Base-by-base conservation (phyloP, 108 stramenopile species). In the Nitzschia palea region DNA sequence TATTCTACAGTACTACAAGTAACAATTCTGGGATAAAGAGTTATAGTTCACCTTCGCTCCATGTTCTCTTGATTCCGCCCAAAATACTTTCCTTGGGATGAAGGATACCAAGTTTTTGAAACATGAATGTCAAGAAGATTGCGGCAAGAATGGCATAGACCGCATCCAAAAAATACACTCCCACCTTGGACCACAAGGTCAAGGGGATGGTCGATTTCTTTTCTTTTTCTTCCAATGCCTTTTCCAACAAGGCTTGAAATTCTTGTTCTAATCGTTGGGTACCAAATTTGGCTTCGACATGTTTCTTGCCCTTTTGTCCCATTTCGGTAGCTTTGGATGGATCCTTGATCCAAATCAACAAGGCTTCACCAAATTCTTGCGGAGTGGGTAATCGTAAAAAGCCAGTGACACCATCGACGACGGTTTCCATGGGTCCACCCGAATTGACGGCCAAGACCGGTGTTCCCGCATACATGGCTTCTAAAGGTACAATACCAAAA, bases 401-500 rank as follows among this genome's bases (percentile, higher is more conserved):
- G 50, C 98, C 98, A 14, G 97, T 96, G 17, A 37, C 67, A 2
- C 86, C 92, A 64, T 97, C 78, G 14, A 84, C 67, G 32, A 99
- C 80, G 1, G 96, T 96, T 79, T 99, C 98, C 59, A 73, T 80
- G 0, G 98, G 98, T 22, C 98, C 98, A 10, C 97, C 98, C 36
- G 80, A 80, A 23, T 81, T 74, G 31, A 89, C 81, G 18, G 95
- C 95, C 32, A 97, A 55, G 6, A 94, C 91, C 2, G 97, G 96
- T 1, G 88, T 76, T 12, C 88, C 94, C 5, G 89, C 84, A 79
- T 88, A 91, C 97, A 98, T 98, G 37, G 94, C 96, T 79, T 99
- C 98, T 18, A 99, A 73, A 0, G 98, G 98, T n/a, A 99, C 98
- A 67, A 99, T 99, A 18, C 98, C 98, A 79, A 99, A 99, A 76